A percentile compares a stretch with the other conserved stretches of the same genome.
Conservation (phyloP, 345 rosid genomes). For the Lepidium aucheri region DNA sequence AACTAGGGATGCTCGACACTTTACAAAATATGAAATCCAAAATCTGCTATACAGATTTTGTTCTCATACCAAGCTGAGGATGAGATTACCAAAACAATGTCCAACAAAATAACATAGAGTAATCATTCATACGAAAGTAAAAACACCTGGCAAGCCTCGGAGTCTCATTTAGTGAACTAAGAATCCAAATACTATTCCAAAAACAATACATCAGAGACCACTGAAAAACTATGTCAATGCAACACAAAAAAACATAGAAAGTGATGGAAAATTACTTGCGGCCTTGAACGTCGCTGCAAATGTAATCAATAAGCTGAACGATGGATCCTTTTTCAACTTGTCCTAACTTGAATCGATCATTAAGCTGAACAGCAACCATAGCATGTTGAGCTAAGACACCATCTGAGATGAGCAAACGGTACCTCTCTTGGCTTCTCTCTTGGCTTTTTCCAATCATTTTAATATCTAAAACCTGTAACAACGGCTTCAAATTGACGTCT, state of each 20-base stretch:
- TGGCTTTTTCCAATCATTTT: slow-evolving; percentile 49
- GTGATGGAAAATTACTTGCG: slow-evolving; percentile 43
- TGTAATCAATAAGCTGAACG: slow-evolving; percentile 74
- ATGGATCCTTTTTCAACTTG: slow-evolving; percentile 67
- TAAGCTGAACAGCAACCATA: slow-evolving; percentile 79
- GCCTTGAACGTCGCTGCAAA: slow-evolving; percentile 60
- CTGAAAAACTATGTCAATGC: background rate
- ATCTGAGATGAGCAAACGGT: slow-evolving; percentile 63
- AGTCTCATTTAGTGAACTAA: background rate
- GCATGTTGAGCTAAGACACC: slow-evolving; percentile 60
- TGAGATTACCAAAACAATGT: background rate
- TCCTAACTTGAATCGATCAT: slow-evolving; percentile 53
- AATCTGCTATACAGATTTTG: background rate
- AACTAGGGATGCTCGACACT: background rate
- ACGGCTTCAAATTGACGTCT: slow-evolving; percentile 70
- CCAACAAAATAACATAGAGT: background rate
- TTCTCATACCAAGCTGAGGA: background rate
- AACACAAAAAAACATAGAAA: background rate
- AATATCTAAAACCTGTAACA: slow-evolving; percentile 71
- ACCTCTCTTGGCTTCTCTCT: slow-evolving; percentile 42
- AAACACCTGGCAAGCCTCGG: background rate
- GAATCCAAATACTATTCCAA: background rate
- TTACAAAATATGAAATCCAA: background rate
- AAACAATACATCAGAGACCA: background rate
- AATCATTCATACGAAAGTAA: background rate